A percentile compares a stretch with the other conserved stretches of the same genome.
Conservation (phyloP, 2,329 filamentous ascomycete species). For the Pseudocercospora crystallina region DNA sequence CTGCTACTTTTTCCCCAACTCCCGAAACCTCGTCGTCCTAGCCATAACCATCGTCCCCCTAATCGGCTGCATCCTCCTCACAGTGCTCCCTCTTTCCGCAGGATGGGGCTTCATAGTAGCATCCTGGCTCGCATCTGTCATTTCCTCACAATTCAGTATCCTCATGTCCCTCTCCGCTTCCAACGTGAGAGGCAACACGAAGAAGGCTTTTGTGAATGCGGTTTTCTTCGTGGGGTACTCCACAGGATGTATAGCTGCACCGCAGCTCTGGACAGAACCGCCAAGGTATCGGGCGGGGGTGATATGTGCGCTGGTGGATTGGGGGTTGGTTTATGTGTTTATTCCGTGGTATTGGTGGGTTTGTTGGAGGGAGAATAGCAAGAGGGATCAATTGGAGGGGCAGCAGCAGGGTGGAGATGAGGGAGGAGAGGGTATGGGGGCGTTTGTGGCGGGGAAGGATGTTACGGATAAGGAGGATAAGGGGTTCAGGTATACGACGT, state of each 20-base stretch:
- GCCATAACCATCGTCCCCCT: conserved; percentile 45
- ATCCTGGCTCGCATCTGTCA: conserved; percentile 50
- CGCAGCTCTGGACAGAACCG: conserved; percentile 51
- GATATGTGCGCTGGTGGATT: conserved; percentile 47
- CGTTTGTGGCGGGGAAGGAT: conserved; percentile 27
- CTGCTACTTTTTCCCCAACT: conserved; percentile 42
- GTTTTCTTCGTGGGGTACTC: conserved; percentile 55
- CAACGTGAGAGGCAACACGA: conserved; percentile 55
- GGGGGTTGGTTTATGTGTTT: conserved; percentile 41
- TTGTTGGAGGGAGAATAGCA: conserved; percentile 39
- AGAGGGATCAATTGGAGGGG: conserved; percentile 24
- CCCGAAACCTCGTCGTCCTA: conserved; percentile 43
- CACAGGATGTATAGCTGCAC: conserved; percentile 47
- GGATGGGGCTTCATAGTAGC: conserved; percentile 52
- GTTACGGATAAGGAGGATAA: conserved; percentile 40
- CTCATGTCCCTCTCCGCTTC: conserved; percentile 48
- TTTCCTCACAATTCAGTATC: conserved; percentile 44
- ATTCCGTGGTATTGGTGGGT: conserved; percentile 36
- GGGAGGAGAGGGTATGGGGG: not conserved
- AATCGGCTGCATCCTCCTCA: conserved; percentile 46
- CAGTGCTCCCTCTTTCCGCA: conserved; percentile 41
- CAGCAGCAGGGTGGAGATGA: not conserved
- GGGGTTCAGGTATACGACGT: conserved; percentile 36
- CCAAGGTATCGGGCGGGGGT: conserved; percentile 50
- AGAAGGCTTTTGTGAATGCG: conserved; percentile 48